These are phyloP conservation scores for Gossypium davidsonii DNA, from an alignment of 441 rosid species.

Conservation along the genomic window DNA sequence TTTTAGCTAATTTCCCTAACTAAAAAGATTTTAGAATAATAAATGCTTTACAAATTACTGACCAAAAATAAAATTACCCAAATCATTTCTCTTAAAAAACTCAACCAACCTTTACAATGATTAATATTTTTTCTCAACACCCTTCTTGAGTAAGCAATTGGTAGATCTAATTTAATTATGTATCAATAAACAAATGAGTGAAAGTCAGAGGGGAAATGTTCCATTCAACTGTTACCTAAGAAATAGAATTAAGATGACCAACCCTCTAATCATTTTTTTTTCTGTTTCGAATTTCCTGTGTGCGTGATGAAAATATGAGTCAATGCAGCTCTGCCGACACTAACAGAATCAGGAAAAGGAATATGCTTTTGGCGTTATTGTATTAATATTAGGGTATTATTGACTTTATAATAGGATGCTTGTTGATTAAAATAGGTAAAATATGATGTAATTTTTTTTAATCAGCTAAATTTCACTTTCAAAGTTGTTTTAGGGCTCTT, in stretches of 20 bases:
- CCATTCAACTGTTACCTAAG: neutral
- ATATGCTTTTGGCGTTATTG: slow-evolving; percentile 1
- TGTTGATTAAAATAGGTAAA: neutral
- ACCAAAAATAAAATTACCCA: neutral
- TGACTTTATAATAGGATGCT: neutral
- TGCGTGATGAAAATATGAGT: neutral
- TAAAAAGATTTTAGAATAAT: neutral
- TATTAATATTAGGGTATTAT: neutral
- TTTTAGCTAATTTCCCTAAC: neutral
- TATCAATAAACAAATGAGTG: neutral
- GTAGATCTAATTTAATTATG: neutral
- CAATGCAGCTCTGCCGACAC: slow-evolving; percentile 17
- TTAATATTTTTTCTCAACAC: too few relatives aligned
- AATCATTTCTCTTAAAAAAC: too few relatives aligned
- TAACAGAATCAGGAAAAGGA: slow-evolving; percentile 3
- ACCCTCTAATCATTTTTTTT: neutral
- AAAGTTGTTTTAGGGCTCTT: neutral
- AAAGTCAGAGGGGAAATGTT: neutral
- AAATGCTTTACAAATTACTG: neutral
- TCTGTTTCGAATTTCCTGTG: neutral
- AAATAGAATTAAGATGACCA: neutral
- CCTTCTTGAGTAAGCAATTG: neutral
- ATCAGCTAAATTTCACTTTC: too few relatives aligned
- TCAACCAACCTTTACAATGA: too few relatives aligned
- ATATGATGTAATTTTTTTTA: neutral